phyloP scores from a whole-genome alignment of 176 grass and related monocot genomes.

The Carex pumila region DNA sequence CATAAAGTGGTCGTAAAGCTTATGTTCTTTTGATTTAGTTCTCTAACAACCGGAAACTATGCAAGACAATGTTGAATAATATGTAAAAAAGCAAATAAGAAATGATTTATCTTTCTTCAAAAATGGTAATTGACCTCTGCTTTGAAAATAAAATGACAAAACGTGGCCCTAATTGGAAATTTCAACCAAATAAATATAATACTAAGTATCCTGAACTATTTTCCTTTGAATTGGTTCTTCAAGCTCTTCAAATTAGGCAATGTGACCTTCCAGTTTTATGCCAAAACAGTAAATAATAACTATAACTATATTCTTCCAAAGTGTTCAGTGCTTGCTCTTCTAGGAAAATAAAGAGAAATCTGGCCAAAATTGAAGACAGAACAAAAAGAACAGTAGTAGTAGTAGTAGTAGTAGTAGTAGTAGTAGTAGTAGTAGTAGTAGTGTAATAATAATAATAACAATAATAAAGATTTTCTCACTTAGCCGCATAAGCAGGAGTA shows the following conservation, averaged over 20 bases:
- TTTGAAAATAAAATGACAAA: background rate
- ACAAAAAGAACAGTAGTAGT: too few species aligned
- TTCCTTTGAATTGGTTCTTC: background rate
- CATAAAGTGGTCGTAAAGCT: background rate
- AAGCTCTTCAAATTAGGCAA: background rate
- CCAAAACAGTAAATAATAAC: background rate
- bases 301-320: background rate
- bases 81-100: background rate
- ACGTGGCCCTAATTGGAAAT: background rate
- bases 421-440: too few species aligned
- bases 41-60: background rate
- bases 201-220: background rate
- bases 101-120: background rate
- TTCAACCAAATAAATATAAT: background rate
- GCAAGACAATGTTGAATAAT: background rate
- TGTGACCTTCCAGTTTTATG: background rate
- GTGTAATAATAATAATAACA: background rate
- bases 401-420: too few species aligned
- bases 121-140: background rate
- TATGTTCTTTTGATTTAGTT: background rate
- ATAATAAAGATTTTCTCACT: constrained; percentile 35
- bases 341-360: constrained; percentile 2
- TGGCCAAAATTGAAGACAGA: background rate
- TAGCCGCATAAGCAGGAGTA: constrained; percentile 78
- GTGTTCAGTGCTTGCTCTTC: background rate